phyloP scores from a whole-genome alignment of 2,329 filamentous ascomycete genomes.

The Aspergillus unguis region DNA sequence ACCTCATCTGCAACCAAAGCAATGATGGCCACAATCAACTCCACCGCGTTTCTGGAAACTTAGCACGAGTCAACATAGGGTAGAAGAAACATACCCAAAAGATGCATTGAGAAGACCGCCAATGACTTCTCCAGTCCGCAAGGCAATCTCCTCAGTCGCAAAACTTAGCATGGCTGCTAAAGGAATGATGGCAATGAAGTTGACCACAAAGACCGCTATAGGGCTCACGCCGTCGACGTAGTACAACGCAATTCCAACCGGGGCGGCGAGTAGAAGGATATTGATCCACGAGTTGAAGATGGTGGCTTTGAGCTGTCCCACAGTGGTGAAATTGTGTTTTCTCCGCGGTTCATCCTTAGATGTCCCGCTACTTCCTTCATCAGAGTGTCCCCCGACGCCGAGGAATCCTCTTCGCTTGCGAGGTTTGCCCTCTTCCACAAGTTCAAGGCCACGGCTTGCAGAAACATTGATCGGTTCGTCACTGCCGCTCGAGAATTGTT shows the following conservation, averaged over 20 bases:
- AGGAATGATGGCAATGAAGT: constrained; percentile 91
- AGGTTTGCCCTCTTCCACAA: constrained; percentile 16
- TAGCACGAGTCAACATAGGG: constrained; percentile 3
- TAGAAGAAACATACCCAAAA: constrained; percentile 57
- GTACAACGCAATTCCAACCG: constrained; percentile 72
- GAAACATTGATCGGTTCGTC: constrained; percentile 32
- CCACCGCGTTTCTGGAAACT: constrained; percentile 67
- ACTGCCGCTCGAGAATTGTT: constrained; percentile 27
- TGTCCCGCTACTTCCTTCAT: constrained; percentile 10
- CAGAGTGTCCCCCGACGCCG: constrained; percentile 14
- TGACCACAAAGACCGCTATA: constrained; percentile 75
- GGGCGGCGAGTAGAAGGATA: constrained; percentile 71
- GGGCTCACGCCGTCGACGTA: constrained; percentile 56
- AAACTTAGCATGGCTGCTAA: constrained; percentile 82
- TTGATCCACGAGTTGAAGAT: constrained; percentile 85
- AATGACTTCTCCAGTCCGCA: constrained; percentile 71
- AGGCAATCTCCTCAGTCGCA: constrained; percentile 83
- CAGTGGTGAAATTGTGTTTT: constrained; percentile 36
- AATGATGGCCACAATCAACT: constrained; percentile 84
- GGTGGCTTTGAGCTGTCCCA: constrained; percentile 57
- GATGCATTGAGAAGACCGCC: constrained; percentile 87
- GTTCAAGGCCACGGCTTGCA: constrained; percentile 15
- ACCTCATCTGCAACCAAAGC: constrained; percentile 72
- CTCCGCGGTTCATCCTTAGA: constrained; percentile 13
- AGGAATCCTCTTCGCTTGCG: constrained; percentile 26